phyloP scores from a whole-genome alignment of 2,329 filamentous ascomycete species.

The Colletotrichum sp. region DNA sequence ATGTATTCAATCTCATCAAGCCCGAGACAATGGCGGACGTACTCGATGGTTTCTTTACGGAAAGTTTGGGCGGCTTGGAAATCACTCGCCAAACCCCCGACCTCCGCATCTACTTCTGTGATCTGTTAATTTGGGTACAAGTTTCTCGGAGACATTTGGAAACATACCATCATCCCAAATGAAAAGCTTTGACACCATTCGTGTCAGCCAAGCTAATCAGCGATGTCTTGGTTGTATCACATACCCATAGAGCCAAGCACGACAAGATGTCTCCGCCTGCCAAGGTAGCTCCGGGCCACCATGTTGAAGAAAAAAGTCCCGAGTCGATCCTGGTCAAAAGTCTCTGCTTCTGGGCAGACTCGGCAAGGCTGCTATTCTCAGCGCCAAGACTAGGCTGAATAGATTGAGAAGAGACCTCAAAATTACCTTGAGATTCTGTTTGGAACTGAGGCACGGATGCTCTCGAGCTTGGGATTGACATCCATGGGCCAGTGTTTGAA shows the following conservation, averaged over 20 bases:
- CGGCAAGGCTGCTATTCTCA: not conserved
- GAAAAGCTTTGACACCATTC: not conserved
- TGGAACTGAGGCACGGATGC: not conserved
- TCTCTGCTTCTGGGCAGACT: not conserved
- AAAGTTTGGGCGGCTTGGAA: not conserved
- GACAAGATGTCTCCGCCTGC: not conserved
- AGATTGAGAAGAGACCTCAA: not conserved
- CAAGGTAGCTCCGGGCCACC: not conserved
- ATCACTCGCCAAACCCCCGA: not conserved
- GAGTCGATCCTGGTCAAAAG: not conserved
- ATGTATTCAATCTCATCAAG: not conserved
- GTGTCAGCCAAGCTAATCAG: not conserved
- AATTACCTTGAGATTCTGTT: not conserved
- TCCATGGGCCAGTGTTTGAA: not conserved
- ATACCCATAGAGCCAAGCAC: not conserved
- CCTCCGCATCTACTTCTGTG: not conserved
- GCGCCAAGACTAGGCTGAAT: not conserved
- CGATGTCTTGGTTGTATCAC: not conserved
- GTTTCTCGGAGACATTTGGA: not conserved
- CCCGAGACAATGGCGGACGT: not conserved
- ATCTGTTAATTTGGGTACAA: not conserved
- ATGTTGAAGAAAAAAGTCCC: not conserved
- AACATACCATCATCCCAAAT: not conserved
- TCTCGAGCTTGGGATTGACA: not conserved
- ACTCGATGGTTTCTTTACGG: not conserved